These are phyloP conservation scores for Musa beccarii DNA, from an alignment of 176 grass and related monocot genomes.

Conservation along the genomic window DNA sequence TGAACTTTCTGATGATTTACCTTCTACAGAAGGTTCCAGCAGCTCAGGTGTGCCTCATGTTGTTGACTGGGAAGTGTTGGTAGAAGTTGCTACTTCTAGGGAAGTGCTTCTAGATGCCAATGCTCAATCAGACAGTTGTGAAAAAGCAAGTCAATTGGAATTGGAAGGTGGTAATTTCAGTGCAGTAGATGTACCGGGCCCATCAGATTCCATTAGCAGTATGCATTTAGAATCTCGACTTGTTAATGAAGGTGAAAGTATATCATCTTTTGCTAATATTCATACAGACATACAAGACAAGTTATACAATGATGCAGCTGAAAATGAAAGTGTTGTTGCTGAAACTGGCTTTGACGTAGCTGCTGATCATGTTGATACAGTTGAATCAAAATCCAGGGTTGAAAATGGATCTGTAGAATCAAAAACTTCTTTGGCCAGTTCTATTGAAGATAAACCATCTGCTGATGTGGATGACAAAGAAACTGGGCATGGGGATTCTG, in stretches of 20 bases:
- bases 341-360: not conserved
- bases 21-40: not conserved
- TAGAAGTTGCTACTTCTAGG: not conserved
- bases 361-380: not conserved
- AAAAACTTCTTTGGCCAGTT: slow-evolving; percentile 27
- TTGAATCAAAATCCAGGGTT: no score
- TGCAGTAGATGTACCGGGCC: not conserved
- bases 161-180: not conserved
- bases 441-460: slow-evolving; percentile 11
- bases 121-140: not conserved
- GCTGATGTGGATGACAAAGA: slow-evolving; percentile 22
- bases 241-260: not conserved
- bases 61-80: not conserved
- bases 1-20: not conserved
- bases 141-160: not conserved
- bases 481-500: slow-evolving; percentile 15
- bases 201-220: not conserved
- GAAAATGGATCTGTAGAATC: slow-evolving; percentile 25
- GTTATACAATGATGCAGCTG: not conserved
- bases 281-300: not conserved
- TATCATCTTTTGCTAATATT: not conserved
- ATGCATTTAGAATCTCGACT: not conserved
- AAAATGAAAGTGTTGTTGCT: not conserved
- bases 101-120: not conserved
- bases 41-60: not conserved